Base-by-base conservation (phyloP, 148 eudicot species). In the Mesembryanthemum crystallinum region DNA sequence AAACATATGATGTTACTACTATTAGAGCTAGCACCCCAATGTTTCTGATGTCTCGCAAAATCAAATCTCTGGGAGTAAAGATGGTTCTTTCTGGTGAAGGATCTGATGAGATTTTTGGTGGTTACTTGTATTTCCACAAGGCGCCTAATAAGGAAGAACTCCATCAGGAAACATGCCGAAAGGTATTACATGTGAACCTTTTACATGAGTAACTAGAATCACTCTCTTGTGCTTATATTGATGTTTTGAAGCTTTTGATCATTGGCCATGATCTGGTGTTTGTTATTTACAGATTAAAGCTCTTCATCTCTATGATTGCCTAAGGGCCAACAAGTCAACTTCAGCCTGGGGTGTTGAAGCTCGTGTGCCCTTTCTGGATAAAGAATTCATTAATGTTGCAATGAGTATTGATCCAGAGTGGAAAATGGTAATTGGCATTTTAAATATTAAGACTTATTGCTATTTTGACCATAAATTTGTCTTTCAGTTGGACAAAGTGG, bases 321-420 rank as follows among this genome's bases (percentile, higher is more conserved):
- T 94, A 86, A 92, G 98, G 82, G 98, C 98, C 77, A 94, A 94
- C 60, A 94, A 94, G 81, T 75, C 98, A 74, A 94, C 98, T 64
- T 94, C 97, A 69, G 97, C 98, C 12, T 94, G 98, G 98, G 98
- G 98, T 71, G 89, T 94, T 78, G 97, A 94, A 87, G 98, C 98
- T 64, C 98, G 98, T 78, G 98, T 94, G 67, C 98, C 98, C 43
- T 94, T 94, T 84, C 79, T 94, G 78, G 98, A 94, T 85, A 94
- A 94, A 83, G 98, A 94, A 61, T 92, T 94, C 64, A 85, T 94
- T 32, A 83, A 90, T 73, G 73, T 89, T 69, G 97, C 98, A 51
- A 94, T 94, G 98, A 83, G 86, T 79, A 90, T 94, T 69, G 97
- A 94, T 83, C 98, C 98, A 68, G 89, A 94, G 81, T 92, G 93